Base-by-base conservation (phyloP, 257 asterid species). In the Nicotiana otophora region DNA sequence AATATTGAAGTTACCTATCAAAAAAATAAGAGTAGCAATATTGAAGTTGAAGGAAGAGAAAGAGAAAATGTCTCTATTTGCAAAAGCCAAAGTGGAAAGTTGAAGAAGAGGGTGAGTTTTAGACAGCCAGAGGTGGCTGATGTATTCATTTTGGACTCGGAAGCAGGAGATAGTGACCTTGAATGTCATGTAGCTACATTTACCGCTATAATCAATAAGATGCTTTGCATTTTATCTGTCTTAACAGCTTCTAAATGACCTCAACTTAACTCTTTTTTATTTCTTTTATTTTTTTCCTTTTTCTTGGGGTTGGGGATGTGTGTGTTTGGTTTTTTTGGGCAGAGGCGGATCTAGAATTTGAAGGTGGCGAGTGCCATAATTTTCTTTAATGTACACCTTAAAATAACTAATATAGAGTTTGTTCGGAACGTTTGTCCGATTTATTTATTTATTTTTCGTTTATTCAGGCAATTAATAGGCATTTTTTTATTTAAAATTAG, bases 31-130 rank as follows among this genome's bases (percentile, higher is more conserved):
- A 72, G 67, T 26, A 46, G 23, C 51, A 20, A 0, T 12, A 82
- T 23, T 19, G 83, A 63, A 34, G 83, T 7, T 57, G 78, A 81
- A 26, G 48, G 77, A 54, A 83, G 53, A 46, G 62, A 66, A 72
- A 7, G 15, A 69, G 84, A 33, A 61, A 70, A 69, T 39, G 39
- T 60, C 36, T 78, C 88, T 7, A 48, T 78, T 11, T n/a, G 83
- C 77, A 69, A 69, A 60, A 57, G 81, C 48, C 83, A 28, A 74
- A 84, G 84, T 34, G 85, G 85, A 58, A 89, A 81, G 55, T 51
- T 51, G 48, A 93, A 87, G 92, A 92, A 91, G 87, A 91, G 74
- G 80, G 96, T 93, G 82, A 85, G 91, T 10, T 93, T 93, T 55
- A 87, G 89, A 70, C 81, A 87, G 20, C 96, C 96, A 6, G 91